phyloP scores from a whole-genome alignment of 441 rosid species.

The Isatis lusitanica region DNA sequence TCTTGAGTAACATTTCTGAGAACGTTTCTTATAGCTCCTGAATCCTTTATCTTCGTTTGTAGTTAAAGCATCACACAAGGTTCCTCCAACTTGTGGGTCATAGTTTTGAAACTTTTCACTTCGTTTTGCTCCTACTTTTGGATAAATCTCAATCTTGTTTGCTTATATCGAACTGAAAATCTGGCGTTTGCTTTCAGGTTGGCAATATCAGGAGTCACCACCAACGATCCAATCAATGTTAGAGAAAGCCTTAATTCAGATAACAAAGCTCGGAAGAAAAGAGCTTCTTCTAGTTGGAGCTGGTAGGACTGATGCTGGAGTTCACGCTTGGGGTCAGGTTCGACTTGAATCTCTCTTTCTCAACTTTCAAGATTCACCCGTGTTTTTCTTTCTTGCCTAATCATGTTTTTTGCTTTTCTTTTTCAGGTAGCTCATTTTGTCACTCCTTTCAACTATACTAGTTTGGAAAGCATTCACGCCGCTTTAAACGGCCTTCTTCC shows the following conservation, averaged over 20 bases:
- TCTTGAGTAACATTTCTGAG: not conserved
- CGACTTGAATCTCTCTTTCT: slow-evolving; percentile 21
- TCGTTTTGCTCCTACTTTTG: not conserved
- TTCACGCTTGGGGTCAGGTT: slow-evolving; percentile 99
- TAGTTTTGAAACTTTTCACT: slow-evolving; percentile 2
- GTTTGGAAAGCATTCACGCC: slow-evolving; percentile 65
- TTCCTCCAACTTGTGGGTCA: not conserved
- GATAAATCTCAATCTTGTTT: slow-evolving; percentile 15
- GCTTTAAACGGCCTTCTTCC: slow-evolving; percentile 95
- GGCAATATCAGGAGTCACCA: slow-evolving; percentile 89
- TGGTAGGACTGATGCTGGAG: slow-evolving; percentile 87
- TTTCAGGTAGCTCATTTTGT: slow-evolving; percentile 91
- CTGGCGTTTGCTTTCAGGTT: slow-evolving; percentile 46
- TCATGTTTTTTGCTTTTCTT: not conserved
- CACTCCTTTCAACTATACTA: slow-evolving; percentile 77
- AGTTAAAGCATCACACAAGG: not conserved
- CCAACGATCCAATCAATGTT: slow-evolving; percentile 80
- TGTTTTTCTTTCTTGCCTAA: not conserved
- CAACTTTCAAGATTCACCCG: slow-evolving; percentile 15
- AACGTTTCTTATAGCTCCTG: not conserved
- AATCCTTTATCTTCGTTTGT: not conserved
- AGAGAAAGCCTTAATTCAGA: slow-evolving; percentile 65
- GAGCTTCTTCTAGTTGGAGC: slow-evolving; percentile 79
- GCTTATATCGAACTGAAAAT: not conserved
- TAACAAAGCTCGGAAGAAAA: slow-evolving; percentile 67